Evolutionary conservation across 345 rosid genomes (phyloP), one percentile per base, ranked within the genome.

Genomic region (Populus tremula): DNA sequence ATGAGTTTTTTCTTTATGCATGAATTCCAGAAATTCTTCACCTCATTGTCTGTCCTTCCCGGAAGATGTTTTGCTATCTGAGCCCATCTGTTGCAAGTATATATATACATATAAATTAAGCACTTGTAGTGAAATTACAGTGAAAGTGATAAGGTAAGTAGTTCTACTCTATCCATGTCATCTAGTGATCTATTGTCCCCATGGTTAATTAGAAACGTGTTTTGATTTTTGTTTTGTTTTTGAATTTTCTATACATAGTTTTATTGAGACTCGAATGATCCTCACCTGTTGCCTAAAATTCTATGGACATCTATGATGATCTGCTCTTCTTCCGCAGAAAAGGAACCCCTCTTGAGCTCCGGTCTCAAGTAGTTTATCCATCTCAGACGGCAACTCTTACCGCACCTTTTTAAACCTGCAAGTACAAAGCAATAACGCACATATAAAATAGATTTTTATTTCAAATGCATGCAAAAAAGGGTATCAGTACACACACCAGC

Each of bases 11-110:
- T 91, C 84, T 88, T 91, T 8, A 91, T 82, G 85, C 91, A 86
- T 9, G 96, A 91, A 82, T 91, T 91, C 96, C 96, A 91, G 80
- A 86, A 91, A 74, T 91, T 91, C 82, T 90, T 90, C 73, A 91
- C 92, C 79, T 91, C 96, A 43, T 91, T 91, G 78, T 91, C 96
- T 14, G 96, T 91, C 69, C 96, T 87, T 68, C 96, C 96, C 0
- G 96, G 96, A 1, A 91, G 82, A 72, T 91, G 96, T 82, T 91
- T 91, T 6, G 98, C 95, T 71, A 94, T 94, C 50, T 91, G 93
- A 63, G 98, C 94, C 98, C 97, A 94, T 82, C 98, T 94, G 84
- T 83, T 8, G 11, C 39, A 27, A 59, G 43, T 61, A 1, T 38
- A 31, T 38, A 31, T 66, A 18, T 36, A 33, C 39, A 23, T 69